Conservation (phyloP, 2,329 filamentous ascomycete species). For the Byssochlamys sp. region DNA sequence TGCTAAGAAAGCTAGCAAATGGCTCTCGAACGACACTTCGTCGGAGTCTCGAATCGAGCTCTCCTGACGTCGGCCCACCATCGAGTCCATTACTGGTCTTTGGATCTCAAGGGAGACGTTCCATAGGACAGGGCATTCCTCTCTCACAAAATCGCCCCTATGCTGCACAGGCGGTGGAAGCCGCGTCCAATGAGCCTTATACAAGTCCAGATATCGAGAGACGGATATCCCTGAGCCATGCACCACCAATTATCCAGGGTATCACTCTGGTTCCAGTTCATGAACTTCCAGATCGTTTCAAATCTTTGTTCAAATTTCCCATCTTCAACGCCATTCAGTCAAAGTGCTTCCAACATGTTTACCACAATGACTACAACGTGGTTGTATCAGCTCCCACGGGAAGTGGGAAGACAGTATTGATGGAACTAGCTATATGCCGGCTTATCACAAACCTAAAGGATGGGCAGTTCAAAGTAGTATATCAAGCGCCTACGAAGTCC, state of each 20-base stretch:
- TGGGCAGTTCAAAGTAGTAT: constrained; percentile 68
- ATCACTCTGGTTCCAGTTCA: constrained; percentile 51
- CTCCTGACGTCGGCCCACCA: constrained; percentile 15
- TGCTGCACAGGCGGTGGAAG: not conserved
- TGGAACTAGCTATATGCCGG: constrained; percentile 73
- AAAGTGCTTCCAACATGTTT: constrained; percentile 61
- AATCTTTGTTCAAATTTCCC: constrained; percentile 60
- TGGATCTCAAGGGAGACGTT: constrained; percentile 7
- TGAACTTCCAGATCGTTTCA: constrained; percentile 59
- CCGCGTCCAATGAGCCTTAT: not conserved
- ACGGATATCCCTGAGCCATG: constrained; percentile 22
- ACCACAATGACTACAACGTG: constrained; percentile 61
- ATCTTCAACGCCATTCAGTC: constrained; percentile 77
- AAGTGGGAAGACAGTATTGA: constrained; percentile 71
- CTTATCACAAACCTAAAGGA: constrained; percentile 49
- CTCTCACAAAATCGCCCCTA: constrained; percentile 4
- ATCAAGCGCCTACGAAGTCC: constrained; percentile 76
- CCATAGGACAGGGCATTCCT: not conserved
- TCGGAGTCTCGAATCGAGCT: constrained; percentile 17
- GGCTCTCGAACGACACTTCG: constrained; percentile 13
- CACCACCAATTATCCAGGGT: constrained; percentile 44
- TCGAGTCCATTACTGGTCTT: constrained; percentile 26
- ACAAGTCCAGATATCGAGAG: not conserved
- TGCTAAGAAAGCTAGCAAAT: constrained; percentile 9
- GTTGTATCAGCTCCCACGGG: constrained; percentile 74